A percentile compares a stretch with the other conserved stretches of the same genome.
phyloP scores from a whole-genome alignment of 805 yeast species.

The Wickerhamomyces sydowiorum region DNA sequence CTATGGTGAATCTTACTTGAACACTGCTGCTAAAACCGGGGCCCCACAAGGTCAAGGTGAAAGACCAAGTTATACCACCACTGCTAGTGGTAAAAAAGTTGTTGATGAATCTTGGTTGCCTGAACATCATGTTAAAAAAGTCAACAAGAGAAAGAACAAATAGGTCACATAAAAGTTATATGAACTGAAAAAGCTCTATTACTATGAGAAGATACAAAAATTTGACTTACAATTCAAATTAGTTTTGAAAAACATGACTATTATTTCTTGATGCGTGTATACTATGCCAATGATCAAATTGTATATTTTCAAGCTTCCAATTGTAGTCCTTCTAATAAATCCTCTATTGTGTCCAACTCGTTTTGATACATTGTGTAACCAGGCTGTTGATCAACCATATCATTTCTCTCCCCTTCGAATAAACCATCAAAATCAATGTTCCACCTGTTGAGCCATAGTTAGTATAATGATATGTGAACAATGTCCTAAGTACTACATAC shows the following conservation, averaged over 20 bases:
- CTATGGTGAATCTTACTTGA: constrained; percentile 42
- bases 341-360: constrained; percentile 36
- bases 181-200: constrained; percentile 10
- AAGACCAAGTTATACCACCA: constrained; percentile 13
- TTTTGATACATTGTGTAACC: constrained; percentile 16
- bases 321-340: constrained; percentile 30
- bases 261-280: neutral
- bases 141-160: constrained; percentile 26
- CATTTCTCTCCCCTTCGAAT: constrained; percentile 22
- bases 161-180: constrained; percentile 1
- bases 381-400: constrained; percentile 14
- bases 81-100: constrained; percentile 25
- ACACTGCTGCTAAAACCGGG: constrained; percentile 22
- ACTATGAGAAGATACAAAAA: too few relatives aligned
- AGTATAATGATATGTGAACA: neutral
- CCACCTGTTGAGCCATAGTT: constrained; percentile 4
- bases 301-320: constrained; percentile 32
- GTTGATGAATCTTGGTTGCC: constrained; percentile 55
- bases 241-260: too few relatives aligned
- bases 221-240: too few relatives aligned
- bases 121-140: constrained; percentile 40
- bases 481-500: neutral
- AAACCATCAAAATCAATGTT: constrained; percentile 26
- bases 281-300: neutral
- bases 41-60: constrained; percentile 8